A percentile compares a stretch with the other conserved stretches of the same genome.
Conservation (phyloP, 805 yeast species). For the Yarrowia sp. region DNA sequence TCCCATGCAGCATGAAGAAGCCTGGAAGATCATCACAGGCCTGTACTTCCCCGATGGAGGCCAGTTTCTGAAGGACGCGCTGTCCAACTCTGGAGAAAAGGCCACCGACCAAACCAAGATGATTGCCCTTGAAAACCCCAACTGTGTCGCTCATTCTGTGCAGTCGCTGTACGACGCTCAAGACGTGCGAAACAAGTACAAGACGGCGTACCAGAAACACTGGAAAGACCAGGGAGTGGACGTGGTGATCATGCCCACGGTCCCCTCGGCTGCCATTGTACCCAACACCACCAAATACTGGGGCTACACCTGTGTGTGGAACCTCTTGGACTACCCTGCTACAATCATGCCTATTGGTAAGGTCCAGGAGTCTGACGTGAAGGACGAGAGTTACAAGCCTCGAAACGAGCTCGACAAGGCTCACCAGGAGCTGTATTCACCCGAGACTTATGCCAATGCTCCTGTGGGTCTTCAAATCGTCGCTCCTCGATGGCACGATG, state of each 20-base stretch:
- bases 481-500: constrained; percentile 65
- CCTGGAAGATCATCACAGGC: constrained; percentile 60
- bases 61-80: constrained; percentile 50
- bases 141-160: constrained; percentile 46
- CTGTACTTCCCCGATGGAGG: constrained; percentile 60
- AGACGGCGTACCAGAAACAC: constrained; percentile 52
- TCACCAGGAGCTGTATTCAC: constrained; percentile 53
- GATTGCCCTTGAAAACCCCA: constrained; percentile 52
- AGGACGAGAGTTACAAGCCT: constrained; percentile 39
- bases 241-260: constrained; percentile 37
- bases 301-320: constrained; percentile 42
- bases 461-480: constrained; percentile 65
- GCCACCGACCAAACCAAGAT: constrained; percentile 44
- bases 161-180: constrained; percentile 52
- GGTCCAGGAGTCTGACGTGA: constrained; percentile 54
- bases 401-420: constrained; percentile 42
- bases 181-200: constrained; percentile 45
- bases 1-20: constrained; percentile 51
- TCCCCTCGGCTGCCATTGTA: constrained; percentile 17
- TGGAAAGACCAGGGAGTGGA: constrained; percentile 51
- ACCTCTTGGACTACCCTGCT: constrained; percentile 44
- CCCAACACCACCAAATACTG: constrained; percentile 31
- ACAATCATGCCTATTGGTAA: constrained; percentile 42
- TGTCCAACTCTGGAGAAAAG: constrained; percentile 40
- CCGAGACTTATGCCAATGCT: constrained; percentile 57